Conservation (phyloP, 352 stramenopile genomes). For the Pythium phragmiticola region DNA sequence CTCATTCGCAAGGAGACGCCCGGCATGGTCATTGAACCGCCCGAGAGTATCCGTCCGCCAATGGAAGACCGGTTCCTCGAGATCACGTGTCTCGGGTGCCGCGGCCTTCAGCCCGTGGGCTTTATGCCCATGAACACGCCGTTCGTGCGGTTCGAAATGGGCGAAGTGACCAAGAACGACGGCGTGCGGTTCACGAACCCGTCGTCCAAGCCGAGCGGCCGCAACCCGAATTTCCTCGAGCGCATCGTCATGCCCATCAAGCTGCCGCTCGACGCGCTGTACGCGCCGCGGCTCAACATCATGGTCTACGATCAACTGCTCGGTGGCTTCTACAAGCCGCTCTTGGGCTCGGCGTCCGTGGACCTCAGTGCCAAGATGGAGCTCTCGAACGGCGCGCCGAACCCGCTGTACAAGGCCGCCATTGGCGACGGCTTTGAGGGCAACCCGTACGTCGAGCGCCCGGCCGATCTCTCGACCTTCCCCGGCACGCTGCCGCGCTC, state of each 20-base stretch:
- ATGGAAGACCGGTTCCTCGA: slow-evolving; percentile 74
- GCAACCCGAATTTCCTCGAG: slow-evolving; percentile 90
- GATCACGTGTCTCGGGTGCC: slow-evolving; percentile 77
- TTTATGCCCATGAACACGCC: slow-evolving; percentile 86
- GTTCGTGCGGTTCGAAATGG: slow-evolving; percentile 85
- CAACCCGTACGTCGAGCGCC: slow-evolving; percentile 70
- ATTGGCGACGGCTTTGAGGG: slow-evolving; percentile 32
- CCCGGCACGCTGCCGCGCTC: slow-evolving; percentile 37
- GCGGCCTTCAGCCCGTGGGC: slow-evolving; percentile 69
- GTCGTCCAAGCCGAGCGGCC: slow-evolving; percentile 72
- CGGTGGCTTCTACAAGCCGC: slow-evolving; percentile 80
- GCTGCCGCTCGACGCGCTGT: slow-evolving; percentile 84
- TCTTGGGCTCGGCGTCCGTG: slow-evolving; percentile 75
- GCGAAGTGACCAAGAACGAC: slow-evolving; percentile 54
- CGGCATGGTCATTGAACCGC: slow-evolving; percentile 51
- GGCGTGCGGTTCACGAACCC: slow-evolving; percentile 68
- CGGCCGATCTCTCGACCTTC: slow-evolving; percentile 58
- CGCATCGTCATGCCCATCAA: slow-evolving; percentile 80
- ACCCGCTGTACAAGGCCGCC: slow-evolving; percentile 48
- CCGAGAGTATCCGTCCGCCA: slow-evolving; percentile 56
- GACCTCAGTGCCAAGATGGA: slow-evolving; percentile 76
- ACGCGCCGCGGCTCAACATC: slow-evolving; percentile 81
- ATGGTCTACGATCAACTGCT: slow-evolving; percentile 83
- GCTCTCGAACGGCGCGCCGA: slow-evolving; percentile 61
- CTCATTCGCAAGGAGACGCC: slow-evolving; percentile 69